A percentile compares a stretch with the other conserved stretches of the same genome.
These are phyloP conservation scores for Cynanchum wilfordii DNA, from an alignment of 257 asterid genomes.

Conservation along the genomic window DNA sequence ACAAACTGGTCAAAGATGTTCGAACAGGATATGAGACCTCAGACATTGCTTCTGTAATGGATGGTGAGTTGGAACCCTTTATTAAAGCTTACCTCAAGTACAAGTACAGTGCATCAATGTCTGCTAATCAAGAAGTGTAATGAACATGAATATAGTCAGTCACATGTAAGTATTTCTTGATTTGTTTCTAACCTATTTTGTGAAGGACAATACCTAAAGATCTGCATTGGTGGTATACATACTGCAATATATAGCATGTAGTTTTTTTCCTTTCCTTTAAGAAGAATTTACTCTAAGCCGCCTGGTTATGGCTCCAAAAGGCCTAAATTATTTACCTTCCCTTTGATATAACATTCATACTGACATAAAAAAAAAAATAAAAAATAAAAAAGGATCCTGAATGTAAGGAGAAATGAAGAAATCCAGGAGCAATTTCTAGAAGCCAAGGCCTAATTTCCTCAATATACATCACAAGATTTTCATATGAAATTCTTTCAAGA, in stretches of 20 bases:
- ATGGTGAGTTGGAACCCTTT: constrained; percentile 90
- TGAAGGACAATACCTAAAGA: too few relatives aligned
- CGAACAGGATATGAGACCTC: constrained; percentile 79
- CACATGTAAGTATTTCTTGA: too few relatives aligned
- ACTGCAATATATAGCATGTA: not conserved
- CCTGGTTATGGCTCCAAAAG: too few relatives aligned
- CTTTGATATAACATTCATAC: too few relatives aligned
- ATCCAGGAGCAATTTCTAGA: not conserved
- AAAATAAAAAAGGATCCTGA: not conserved
- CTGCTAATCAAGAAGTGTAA: constrained; percentile 26
- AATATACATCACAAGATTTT: not conserved
- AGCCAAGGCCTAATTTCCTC: not conserved
- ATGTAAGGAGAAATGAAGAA: not conserved
- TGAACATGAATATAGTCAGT: not conserved
- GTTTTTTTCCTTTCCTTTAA: not conserved
- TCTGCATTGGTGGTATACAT: too few relatives aligned
- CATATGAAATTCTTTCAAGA: not conserved
- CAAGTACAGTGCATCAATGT: constrained; percentile 55
- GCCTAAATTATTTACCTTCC: too few relatives aligned
- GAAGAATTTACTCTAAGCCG: not conserved
- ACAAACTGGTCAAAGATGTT: constrained; percentile 89
- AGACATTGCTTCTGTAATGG: constrained; percentile 83
- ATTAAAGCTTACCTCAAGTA: constrained; percentile 77
- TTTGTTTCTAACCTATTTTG: too few relatives aligned
- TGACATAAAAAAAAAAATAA: too few relatives aligned